Percentiles rank a stretch among this genome's conserved stretches.
phyloP scores from a whole-genome alignment of 176 grass and related monocot species.

The Oryza meyeriana region DNA sequence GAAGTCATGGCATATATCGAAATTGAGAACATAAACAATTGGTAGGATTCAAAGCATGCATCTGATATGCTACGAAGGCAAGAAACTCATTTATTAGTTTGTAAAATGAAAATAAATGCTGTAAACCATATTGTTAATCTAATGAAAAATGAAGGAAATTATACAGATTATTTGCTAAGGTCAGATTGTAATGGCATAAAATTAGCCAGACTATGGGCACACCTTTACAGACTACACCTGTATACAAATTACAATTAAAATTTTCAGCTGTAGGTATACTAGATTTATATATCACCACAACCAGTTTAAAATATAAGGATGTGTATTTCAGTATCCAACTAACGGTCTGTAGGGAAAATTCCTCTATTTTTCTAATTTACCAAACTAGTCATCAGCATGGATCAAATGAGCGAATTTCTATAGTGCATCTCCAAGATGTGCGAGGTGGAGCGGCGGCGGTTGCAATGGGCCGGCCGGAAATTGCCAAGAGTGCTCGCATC shows the following conservation, averaged over 20 bases:
- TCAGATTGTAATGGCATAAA: background rate
- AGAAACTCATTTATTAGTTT: background rate
- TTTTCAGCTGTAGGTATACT: no score
- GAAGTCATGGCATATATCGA: background rate
- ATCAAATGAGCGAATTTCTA: background rate
- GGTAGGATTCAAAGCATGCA: background rate
- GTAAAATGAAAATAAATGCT: background rate
- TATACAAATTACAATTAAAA: background rate
- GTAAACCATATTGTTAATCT: background rate
- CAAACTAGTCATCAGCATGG: background rate
- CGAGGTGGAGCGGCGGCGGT: no score
- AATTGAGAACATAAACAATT: background rate
- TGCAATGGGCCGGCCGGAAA: no score
- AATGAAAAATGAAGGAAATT: background rate
- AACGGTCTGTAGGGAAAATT: background rate
- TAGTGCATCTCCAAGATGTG: constrained; percentile 20
- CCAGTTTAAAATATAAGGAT: background rate
- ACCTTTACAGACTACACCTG: no score
- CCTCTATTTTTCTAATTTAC: background rate
- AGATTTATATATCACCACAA: no score
- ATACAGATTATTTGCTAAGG: background rate
- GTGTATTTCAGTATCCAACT: background rate
- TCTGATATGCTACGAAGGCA: background rate
- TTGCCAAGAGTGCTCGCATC: no score
- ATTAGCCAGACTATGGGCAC: no score